Evolutionary conservation across 257 asterid genomes (phyloP), one percentile per base, ranked within the genome.

Genomic region (Leonotis leonurus): DNA sequence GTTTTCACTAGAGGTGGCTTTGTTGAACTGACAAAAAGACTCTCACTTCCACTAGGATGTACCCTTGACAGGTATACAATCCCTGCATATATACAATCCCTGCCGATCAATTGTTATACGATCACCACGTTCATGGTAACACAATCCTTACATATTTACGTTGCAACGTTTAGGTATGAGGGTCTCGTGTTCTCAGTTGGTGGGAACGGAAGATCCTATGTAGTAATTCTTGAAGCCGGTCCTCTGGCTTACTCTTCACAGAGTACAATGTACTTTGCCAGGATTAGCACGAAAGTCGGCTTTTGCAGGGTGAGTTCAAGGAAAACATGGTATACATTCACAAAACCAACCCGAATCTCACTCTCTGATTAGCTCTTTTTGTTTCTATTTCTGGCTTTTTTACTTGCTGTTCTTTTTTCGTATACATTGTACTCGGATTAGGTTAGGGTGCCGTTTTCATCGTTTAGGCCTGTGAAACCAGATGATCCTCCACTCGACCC

Each of bases 401-500:
- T 24, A 30, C 12, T 20, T 16, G 22, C 13, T 29, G 26, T 17
- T 27, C 6, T 32, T 54, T 67, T 60, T 32, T 52, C 60, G 33
- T 33, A 29, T 33, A 37, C 40, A 17, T 62, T 50, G 21, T 51
- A 25, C 30, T 56, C 55, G 16, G 48, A 68, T 56, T 83, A 92
- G 98, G 96, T 92, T 56, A 86, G 98, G 77, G 90, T 92, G 48
- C 96, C 98, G 9, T 89, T 92, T 86, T 92, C 98, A 40, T 72
- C 88, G 14, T 92, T 92, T 73, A 83, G 98, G 50, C 86, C 96
- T 2, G 95, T 86, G 75, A 89, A 70, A 27, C 97, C 96, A 3
- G 90, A 84, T 26, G 97, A 92, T 73, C 97, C 97, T 1, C 97
- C 94, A 13, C 60, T 92, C 72, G 99, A 92, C 83, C 97, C 97